phyloP scores from a whole-genome alignment of 805 yeast genomes.

The Jamesozyma jinghongensis region DNA sequence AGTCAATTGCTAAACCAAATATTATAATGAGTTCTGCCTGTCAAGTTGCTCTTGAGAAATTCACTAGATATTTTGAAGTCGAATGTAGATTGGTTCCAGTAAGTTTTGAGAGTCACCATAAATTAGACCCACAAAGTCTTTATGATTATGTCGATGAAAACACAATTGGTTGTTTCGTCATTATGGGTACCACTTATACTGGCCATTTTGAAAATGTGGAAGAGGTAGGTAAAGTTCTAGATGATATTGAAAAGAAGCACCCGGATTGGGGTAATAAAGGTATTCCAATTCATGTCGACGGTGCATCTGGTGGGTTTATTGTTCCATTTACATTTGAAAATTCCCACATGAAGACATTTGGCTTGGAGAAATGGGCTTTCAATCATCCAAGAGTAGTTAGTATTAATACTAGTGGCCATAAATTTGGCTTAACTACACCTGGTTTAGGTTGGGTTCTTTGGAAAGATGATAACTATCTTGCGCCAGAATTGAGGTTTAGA shows the following conservation, averaged over 20 bases:
- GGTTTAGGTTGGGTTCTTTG: slow-evolving; percentile 92
- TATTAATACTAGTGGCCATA: slow-evolving; percentile 88
- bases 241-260: slow-evolving; percentile 43
- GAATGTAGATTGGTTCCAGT: slow-evolving; percentile 73
- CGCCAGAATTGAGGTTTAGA: slow-evolving; percentile 65
- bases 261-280: slow-evolving; percentile 34
- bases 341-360: slow-evolving; percentile 30
- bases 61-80: slow-evolving; percentile 89
- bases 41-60: slow-evolving; percentile 90
- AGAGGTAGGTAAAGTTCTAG: slow-evolving; percentile 52
- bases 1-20: slow-evolving; percentile 59
- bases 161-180: slow-evolving; percentile 84
- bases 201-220: slow-evolving; percentile 82
- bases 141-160: slow-evolving; percentile 71
- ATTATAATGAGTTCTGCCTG: slow-evolving; percentile 88
- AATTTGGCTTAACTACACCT: slow-evolving; percentile 82
- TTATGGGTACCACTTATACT: slow-evolving; percentile 85
- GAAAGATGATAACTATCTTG: slow-evolving; percentile 55
- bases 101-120: slow-evolving; percentile 47
- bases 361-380: slow-evolving; percentile 60
- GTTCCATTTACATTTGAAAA: slow-evolving; percentile 79
- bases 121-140: slow-evolving; percentile 53
- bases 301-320: slow-evolving; percentile 83
- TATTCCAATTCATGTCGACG: slow-evolving; percentile 86
- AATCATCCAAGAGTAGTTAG: slow-evolving; percentile 65